Evolutionary conservation across 192 early-diverging fungal species (phyloP), one percentile per base, ranked within the genome.

Genomic region (Coemansia erecta): DNA sequence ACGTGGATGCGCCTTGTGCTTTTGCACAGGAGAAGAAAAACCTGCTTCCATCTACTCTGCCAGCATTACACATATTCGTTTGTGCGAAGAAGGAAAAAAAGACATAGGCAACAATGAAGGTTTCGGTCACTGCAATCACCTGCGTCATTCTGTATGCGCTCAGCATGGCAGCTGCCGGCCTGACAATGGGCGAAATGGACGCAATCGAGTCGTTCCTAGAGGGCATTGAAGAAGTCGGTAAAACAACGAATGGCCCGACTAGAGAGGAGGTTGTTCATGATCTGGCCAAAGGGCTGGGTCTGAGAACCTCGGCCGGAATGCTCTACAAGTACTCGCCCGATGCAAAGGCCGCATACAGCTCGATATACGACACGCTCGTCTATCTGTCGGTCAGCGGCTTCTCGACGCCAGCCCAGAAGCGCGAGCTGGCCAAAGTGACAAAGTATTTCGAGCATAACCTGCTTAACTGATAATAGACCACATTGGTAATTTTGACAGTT

Each of bases 311-410:
- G 13, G 68, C 68, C 15, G 46, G 69, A 4, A 28, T 71, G 21
- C 58, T 77, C 17, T 77, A 77, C 65, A 77, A 77, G 49, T 60
- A 71, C 58, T 77, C 74, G 15, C 74, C 68, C 4, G 68, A 77
- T 26, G 65, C 68, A 10, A 54, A 58, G 18, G 13, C 53, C 4
- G 74, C 64, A n/a, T 77, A 77, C 58, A 53, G 28, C 33, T 50
- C 65, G 8, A 77, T 77, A 54, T 77, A 71, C 58, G 68, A 71
- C 51, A 52, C 58, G 4, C 60, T 77, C 15, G 26, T 71, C 10
- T 77, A 52, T 42, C 69, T 71, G 4, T 71, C 65, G 14, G 58
- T 66, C 18, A 63, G 68, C 46, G 55, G 68, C 45, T 67, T 71
- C 26, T 67, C 68, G 40, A 68, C 61, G 2, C 68, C 39, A 6